These are phyloP conservation scores for Phytophthora vignae DNA, from an alignment of 352 stramenopile genomes.

Conservation along the genomic window DNA sequence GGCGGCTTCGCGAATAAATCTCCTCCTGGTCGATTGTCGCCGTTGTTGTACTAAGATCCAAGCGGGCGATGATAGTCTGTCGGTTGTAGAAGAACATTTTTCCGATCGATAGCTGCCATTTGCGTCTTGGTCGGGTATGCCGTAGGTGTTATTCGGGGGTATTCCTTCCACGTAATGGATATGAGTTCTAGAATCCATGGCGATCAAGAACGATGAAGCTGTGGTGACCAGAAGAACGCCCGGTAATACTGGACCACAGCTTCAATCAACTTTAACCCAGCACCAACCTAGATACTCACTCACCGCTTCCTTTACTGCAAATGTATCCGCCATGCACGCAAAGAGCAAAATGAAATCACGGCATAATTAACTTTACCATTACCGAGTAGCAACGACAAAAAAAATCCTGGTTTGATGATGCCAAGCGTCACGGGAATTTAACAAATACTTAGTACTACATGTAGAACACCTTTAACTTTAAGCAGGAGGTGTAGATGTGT, in stretches of 20 bases:
- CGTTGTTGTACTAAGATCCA: slow-evolving; percentile 29
- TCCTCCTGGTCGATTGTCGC: slow-evolving; percentile 40
- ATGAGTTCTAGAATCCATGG: neutral
- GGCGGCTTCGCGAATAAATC: slow-evolving; percentile 5
- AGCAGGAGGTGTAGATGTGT: no score
- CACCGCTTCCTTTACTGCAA: neutral
- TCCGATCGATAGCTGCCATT: slow-evolving; percentile 50
- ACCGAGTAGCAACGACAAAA: no score
- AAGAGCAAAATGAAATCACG: no score
- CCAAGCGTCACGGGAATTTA: no score
- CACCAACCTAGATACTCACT: neutral
- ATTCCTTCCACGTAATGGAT: no score
- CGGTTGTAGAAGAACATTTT: slow-evolving; percentile 46
- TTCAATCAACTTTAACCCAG: neutral
- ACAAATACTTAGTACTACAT: no score
- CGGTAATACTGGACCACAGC: no score
- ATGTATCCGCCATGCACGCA: neutral
- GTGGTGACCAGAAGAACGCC: no score
- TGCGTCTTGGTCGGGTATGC: slow-evolving; percentile 9
- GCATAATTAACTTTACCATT: no score
- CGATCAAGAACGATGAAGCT: neutral
- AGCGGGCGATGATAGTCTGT: slow-evolving; percentile 18
- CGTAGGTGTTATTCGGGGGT: neutral
- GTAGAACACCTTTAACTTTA: no score
- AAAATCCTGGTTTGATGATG: no score